phyloP scores from a whole-genome alignment of 1,139 yeast genomes.

The Candida anutae region DNA sequence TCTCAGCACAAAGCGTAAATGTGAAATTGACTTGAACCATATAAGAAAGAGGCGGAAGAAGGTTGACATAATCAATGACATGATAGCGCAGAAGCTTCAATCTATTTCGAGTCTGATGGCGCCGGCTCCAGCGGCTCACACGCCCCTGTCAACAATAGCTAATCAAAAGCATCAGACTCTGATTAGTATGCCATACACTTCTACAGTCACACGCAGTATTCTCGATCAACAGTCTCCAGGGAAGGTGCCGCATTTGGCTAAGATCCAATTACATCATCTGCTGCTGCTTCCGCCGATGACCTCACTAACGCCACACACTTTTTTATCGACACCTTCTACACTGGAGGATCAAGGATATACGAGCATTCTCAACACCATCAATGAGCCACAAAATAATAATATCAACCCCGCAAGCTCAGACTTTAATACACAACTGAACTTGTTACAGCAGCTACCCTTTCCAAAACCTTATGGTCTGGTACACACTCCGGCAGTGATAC shows the following conservation, averaged over 20 bases:
- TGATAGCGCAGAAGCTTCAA: conserved; percentile 1
- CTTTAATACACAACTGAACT: not conserved
- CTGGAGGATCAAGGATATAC: not conserved
- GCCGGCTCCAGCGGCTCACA: not conserved
- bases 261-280: not conserved
- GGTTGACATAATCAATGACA: conserved; percentile 18
- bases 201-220: not conserved
- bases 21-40: conserved; percentile 63
- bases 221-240: not conserved
- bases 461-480: too few species aligned
- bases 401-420: not conserved
- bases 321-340: too few species aligned
- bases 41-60: conserved; percentile 46
- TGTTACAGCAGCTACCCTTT: too few species aligned
- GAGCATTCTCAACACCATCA: not conserved
- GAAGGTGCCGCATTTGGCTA: not conserved
- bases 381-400: not conserved
- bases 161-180: not conserved
- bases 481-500: too few species aligned
- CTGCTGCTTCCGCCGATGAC: not conserved
- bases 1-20: conserved; percentile 49
- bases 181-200: not conserved
- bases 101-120: not conserved
- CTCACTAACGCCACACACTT: too few species aligned
- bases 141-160: not conserved